phyloP scores from a whole-genome alignment of 345 rosid genomes.

The Gossypium stocksii region DNA sequence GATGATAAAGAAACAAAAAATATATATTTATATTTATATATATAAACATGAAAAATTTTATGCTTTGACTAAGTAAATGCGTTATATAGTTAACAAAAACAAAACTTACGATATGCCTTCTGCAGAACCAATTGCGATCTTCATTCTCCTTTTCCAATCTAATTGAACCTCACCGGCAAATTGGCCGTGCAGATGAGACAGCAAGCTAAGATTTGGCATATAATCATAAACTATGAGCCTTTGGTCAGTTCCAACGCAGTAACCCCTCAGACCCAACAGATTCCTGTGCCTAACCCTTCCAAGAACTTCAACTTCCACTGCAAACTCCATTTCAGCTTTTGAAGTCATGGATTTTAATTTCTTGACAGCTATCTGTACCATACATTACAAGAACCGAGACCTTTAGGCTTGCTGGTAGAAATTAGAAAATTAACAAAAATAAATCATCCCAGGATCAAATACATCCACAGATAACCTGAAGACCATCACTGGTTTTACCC shows the following conservation, averaged over 20 bases:
- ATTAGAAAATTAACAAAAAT: neutral
- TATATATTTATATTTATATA: too few species aligned
- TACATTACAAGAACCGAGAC: neutral
- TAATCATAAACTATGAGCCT: slow-evolving; percentile 66
- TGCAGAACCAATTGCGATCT: slow-evolving; percentile 50
- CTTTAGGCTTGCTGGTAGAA: neutral
- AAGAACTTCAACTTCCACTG: slow-evolving; percentile 70
- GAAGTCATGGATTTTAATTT: slow-evolving; percentile 62
- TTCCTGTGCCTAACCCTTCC: slow-evolving; percentile 71
- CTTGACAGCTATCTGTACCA: slow-evolving; percentile 58
- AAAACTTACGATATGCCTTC: slow-evolving; percentile 59
- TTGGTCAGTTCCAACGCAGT: slow-evolving; percentile 55
- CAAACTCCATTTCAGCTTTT: slow-evolving; percentile 77
- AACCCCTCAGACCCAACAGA: slow-evolving; percentile 59
- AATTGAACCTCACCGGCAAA: slow-evolving; percentile 39
- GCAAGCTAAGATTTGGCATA: slow-evolving; percentile 71
- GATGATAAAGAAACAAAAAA: too few species aligned
- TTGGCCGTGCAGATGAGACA: slow-evolving; percentile 72
- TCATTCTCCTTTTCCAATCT: slow-evolving; percentile 63
- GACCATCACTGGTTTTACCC: slow-evolving; percentile 64
- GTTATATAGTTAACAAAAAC: neutral
- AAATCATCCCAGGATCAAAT: neutral
- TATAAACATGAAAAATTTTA: neutral
- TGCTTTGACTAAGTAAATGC: neutral
- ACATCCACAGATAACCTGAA: slow-evolving; percentile 32